A percentile compares a stretch with the other conserved stretches of the same genome.
Conservation (phyloP, 75 land plant species). For the Chamaecyparis obtusa region DNA sequence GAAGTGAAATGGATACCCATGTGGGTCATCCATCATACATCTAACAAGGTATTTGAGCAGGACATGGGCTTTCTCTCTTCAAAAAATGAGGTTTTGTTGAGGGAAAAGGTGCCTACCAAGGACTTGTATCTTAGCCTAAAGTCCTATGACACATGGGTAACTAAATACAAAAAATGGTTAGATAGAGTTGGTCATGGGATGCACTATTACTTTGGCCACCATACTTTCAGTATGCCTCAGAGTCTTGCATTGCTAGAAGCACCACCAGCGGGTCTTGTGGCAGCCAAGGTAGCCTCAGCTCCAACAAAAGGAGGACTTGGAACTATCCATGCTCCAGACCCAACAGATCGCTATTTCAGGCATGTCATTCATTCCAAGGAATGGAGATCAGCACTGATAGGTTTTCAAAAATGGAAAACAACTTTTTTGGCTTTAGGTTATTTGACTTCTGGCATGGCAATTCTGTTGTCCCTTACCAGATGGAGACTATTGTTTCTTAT, state of each 20-base stretch:
- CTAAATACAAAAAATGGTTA: slow-evolving; percentile 78
- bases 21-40: slow-evolving; percentile 79
- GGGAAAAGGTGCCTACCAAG: slow-evolving; percentile 57
- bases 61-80: slow-evolving; percentile 97
- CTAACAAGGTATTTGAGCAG: slow-evolving; percentile 83
- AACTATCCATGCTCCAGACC: slow-evolving; percentile 62
- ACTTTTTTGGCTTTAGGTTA: slow-evolving; percentile 18
- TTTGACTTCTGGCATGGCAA: slow-evolving; percentile 28
- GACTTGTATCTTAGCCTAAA: slow-evolving; percentile 69
- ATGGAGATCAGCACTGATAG: slow-evolving; percentile 45
- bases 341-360: slow-evolving; percentile 67
- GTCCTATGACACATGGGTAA: slow-evolving; percentile 82
- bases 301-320: slow-evolving; percentile 83
- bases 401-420: slow-evolving; percentile 40
- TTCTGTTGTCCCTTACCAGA: slow-evolving; percentile 26
- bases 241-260: slow-evolving; percentile 66
- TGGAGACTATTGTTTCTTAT: slow-evolving; percentile 29
- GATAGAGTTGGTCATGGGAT: slow-evolving; percentile 86
- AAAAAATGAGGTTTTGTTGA: slow-evolving; percentile 72
- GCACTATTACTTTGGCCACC: slow-evolving; percentile 87
- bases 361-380: slow-evolving; percentile 81
- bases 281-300: slow-evolving; percentile 50
- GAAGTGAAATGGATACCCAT: slow-evolving; percentile 34
- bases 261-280: slow-evolving; percentile 74
- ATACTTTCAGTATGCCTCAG: slow-evolving; percentile 44